Percentiles rank a stretch among this genome's conserved stretches.
phyloP scores from a whole-genome alignment of 2,329 filamentous ascomycete species.

The Pseudogymnoascus sp. region DNA sequence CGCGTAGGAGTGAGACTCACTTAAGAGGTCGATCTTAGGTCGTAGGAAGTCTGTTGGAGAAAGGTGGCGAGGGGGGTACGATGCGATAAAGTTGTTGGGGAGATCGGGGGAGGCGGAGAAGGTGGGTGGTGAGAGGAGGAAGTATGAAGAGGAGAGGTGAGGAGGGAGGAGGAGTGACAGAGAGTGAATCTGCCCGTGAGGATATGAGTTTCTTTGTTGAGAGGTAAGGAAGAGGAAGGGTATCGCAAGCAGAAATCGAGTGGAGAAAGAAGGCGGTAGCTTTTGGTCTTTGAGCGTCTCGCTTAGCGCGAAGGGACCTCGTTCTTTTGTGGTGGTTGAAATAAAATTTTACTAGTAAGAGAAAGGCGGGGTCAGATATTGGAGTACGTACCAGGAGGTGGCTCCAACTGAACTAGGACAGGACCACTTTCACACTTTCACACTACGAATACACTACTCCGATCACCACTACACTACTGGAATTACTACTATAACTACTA shows the following conservation, averaged over 20 bases:
- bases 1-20: neutral
- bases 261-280: slow-evolving; percentile 12
- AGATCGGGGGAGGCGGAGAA: slow-evolving; percentile 9
- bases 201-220: slow-evolving; percentile 14
- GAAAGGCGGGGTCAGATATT: slow-evolving; percentile 5
- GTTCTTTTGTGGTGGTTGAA: slow-evolving; percentile 7
- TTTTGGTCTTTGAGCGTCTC: slow-evolving; percentile 7
- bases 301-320: slow-evolving; percentile 7
- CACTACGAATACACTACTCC: neutral
- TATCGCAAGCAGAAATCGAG: slow-evolving; percentile 16
- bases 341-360: slow-evolving; percentile 7
- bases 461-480: neutral
- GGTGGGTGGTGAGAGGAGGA: slow-evolving; percentile 14
- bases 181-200: slow-evolving; percentile 17
- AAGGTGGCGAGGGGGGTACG: slow-evolving; percentile 14
- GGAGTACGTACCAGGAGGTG: slow-evolving; percentile 3
- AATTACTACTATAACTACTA: neutral
- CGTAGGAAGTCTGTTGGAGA: slow-evolving; percentile 7
- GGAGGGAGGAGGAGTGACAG: slow-evolving; percentile 13
- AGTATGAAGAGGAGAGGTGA: slow-evolving; percentile 11
- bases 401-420: neutral
- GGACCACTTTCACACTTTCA: neutral
- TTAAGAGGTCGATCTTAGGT: neutral
- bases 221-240: slow-evolving; percentile 14
- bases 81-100: slow-evolving; percentile 13